Evolutionary conservation across 495 filamentous ascomycete genomes (phyloP).

Genomic region (Penicillium mononematosum): DNA sequence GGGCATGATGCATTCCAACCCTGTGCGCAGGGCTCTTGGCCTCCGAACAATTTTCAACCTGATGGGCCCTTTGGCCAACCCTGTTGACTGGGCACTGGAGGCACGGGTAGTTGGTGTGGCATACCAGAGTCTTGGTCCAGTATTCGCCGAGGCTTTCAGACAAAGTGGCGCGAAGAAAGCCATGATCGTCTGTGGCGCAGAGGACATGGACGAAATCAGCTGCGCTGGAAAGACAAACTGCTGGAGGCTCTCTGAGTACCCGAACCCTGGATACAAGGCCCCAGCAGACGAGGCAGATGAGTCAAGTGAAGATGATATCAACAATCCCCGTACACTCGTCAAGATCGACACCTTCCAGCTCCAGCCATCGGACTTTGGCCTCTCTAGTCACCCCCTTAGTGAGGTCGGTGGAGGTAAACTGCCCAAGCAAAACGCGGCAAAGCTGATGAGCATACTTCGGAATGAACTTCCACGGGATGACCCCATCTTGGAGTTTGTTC

Average conservation of each 20-base stretch:
- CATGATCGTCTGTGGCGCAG: conserved; percentile 88
- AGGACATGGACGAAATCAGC: conserved; percentile 93
- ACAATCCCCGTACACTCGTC: conserved; percentile 43
- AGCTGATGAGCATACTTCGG: conserved; percentile 72
- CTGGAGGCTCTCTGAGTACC: conserved; percentile 69
- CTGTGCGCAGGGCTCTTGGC: conserved; percentile 78
- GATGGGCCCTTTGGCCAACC: conserved; percentile 88
- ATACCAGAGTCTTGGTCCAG: conserved; percentile 75
- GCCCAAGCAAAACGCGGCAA: conserved; percentile 80
- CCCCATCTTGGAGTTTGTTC: conserved; percentile 87
- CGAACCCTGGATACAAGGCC: conserved; percentile 43
- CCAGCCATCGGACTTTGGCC: conserved; percentile 78
- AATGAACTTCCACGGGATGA: conserved; percentile 70
- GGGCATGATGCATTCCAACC: conserved; percentile 82
- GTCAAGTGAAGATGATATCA: conserved; percentile 41
- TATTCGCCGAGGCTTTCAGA: conserved; percentile 81
- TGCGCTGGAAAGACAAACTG: conserved; percentile 84
- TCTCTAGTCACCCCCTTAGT: conserved; percentile 68
- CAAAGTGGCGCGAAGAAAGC: conserved; percentile 78
- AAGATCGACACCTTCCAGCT: conserved; percentile 72
- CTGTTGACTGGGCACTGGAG: conserved; percentile 74
- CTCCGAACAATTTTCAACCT: conserved; percentile 97
- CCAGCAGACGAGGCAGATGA: conserved; percentile 30
- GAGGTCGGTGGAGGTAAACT: conserved; percentile 81
- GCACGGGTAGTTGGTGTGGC: conserved; percentile 90